Conservation (phyloP, 768 basidiomycete genomes). For the Auricularia heimuer region DNA sequence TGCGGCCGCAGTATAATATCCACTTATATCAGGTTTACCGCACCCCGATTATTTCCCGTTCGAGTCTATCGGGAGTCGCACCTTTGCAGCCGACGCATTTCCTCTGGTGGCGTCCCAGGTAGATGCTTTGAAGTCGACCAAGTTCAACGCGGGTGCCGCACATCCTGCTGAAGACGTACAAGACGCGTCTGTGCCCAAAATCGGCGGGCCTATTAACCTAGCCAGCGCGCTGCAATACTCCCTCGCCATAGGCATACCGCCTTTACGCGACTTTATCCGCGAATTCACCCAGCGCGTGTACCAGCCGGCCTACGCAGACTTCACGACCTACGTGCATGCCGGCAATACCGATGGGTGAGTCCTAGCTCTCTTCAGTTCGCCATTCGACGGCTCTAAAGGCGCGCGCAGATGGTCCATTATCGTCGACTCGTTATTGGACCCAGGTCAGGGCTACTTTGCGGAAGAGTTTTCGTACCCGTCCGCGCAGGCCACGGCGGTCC, state of each 20-base stretch:
- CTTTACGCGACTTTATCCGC: constrained; percentile 44
- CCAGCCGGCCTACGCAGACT: constrained; percentile 51
- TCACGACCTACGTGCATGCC: constrained; percentile 42
- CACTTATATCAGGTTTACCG: constrained; percentile 28
- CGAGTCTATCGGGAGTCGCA: constrained; percentile 45
- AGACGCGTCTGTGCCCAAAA: constrained; percentile 46
- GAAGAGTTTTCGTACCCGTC: constrained; percentile 74
- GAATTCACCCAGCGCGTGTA: constrained; percentile 44
- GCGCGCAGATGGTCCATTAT: constrained; percentile 8
- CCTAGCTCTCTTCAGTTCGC: not conserved
- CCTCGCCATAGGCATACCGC: constrained; percentile 43
- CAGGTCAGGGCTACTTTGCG: constrained; percentile 46
- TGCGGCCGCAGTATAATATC: no score
- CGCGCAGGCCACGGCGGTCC: constrained; percentile 29
- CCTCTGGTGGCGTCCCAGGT: constrained; percentile 23
- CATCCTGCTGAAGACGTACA: not conserved
- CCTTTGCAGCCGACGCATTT: constrained; percentile 41
- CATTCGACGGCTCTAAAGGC: not conserved
- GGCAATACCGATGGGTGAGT: constrained; percentile 61
- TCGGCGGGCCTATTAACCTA: constrained; percentile 49
- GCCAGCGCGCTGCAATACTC: constrained; percentile 61
- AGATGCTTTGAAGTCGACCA: constrained; percentile 33
- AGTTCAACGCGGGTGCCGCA: constrained; percentile 22
- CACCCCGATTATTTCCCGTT: constrained; percentile 64
- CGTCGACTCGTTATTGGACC: constrained; percentile 51